Evolutionary conservation across 2,329 filamentous ascomycete species (phyloP), one percentile per base, ranked within the genome.

Genomic region (Macroventuria anomochaeta): DNA sequence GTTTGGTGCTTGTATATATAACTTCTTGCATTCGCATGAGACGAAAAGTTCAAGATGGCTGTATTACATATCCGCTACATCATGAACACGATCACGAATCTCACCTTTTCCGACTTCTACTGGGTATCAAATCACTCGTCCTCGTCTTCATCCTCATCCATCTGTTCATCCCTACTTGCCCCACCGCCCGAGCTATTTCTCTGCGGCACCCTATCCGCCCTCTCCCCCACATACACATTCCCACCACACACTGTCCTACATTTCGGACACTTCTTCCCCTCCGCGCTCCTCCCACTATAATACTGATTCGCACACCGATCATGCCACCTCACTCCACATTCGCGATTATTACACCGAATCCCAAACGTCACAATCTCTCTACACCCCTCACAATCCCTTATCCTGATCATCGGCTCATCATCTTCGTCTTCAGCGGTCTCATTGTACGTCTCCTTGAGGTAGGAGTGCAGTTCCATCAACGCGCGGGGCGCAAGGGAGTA

Each of bases 381-480:
- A 75, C 95, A 99, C 0, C 90, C 92, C 68, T 89, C 85, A 72
- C 95, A 99, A 58, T 87, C 85, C 76, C 95, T 96, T 71, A 99
- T 89, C 58, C 86, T 85, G 69, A 91, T 58, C 10, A 54, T 53
- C 0, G 69, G 74, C 1, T 76, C 76, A 0, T 77, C 70, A 28
- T 85, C 85, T 8, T 85, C 85, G 1, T 81, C 79, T 8, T 55
- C 57, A 8, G 85, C 85, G 1, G 80, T 79, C 10, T 59, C 58
- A 69, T 99, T 97, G 75, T 96, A 99, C 23, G 88, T 91, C 46
- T 90, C 89, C n/a, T 91, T 77, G 41, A 99, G 81, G 87, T 93
- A 97, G 1, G 84, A 81, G 53, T 88, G 83, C 52, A 99, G 77
- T 79, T 99, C 95, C 80, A 97, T 85, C 62, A 99, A 77, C 1